Conservation (phyloP, 2,329 filamentous ascomycete species). For the Monilinia fructigena region DNA sequence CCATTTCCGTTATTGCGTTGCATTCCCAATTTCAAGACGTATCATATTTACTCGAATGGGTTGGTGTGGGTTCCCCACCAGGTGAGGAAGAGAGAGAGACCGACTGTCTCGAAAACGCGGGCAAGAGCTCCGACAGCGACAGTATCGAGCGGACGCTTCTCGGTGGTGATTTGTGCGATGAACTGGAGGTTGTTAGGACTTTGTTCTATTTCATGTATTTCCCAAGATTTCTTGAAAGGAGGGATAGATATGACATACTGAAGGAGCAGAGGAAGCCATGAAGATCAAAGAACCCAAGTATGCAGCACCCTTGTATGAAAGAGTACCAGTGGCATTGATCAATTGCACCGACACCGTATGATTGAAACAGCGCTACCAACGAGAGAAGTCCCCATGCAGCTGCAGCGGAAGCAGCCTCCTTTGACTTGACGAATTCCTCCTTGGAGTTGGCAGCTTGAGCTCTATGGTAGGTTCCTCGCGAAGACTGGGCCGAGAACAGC, state of each 20-base stretch:
- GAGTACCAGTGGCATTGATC: constrained; percentile 90
- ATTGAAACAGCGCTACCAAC: constrained; percentile 82
- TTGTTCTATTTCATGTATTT: background rate
- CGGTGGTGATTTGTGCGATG: constrained; percentile 79
- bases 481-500: constrained; percentile 87
- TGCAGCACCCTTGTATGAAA: constrained; percentile 97
- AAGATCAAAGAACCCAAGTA: constrained; percentile 92
- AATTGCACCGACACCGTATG: constrained; percentile 84
- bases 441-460: constrained; percentile 89
- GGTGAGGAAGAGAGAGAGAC: constrained; percentile 86
- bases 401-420: constrained; percentile 85
- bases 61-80: constrained; percentile 98
- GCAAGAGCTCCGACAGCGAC: constrained; percentile 81
- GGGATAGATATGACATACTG: constrained; percentile 56
- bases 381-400: constrained; percentile 85
- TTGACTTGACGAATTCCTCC: constrained; percentile 93
- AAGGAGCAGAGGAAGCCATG: constrained; percentile 82
- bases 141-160: constrained; percentile 89
- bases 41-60: constrained; percentile 61
- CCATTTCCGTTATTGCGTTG: constrained; percentile 8
- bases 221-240: background rate
- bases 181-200: constrained; percentile 54
- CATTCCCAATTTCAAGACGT: constrained; percentile 7
- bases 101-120: constrained; percentile 89
- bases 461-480: constrained; percentile 87